Evolutionary conservation across 169 alveolate species (phyloP).

Genomic region (Plasmodium gallinaceum): DNA sequence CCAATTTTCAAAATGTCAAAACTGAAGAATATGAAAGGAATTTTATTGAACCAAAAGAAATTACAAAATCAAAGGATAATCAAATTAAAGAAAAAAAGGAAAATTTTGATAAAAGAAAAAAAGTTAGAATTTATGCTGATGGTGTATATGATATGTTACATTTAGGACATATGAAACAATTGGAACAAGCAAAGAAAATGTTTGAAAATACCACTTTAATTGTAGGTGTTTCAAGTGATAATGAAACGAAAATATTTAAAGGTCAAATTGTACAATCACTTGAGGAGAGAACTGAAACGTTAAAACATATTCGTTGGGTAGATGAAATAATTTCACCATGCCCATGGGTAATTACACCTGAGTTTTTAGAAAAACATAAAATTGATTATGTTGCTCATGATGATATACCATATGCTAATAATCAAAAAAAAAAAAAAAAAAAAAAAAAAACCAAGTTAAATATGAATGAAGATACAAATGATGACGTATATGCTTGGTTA

Average conservation of each 20-base stretch:
- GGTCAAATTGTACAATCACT: constrained; percentile 95
- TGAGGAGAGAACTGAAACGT: constrained; percentile 94
- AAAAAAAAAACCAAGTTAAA: constrained; percentile 37
- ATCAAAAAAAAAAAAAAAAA: constrained; percentile 79
- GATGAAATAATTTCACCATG: constrained; percentile 97
- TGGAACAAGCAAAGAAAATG: constrained; percentile 96
- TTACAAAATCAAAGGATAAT: background rate
- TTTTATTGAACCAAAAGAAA: background rate
- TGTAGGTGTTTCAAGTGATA: constrained; percentile 97
- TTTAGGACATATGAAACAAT: constrained; percentile 96
- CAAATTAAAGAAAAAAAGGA: background rate
- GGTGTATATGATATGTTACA: constrained; percentile 98
- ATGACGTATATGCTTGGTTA: constrained; percentile 91
- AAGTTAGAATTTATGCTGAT: constrained; percentile 83
- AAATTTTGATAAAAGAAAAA: background rate
- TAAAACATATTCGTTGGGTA: constrained; percentile 96
- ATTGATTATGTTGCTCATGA: constrained; percentile 95
- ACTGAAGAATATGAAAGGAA: background rate
- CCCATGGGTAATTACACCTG: constrained; percentile 93
- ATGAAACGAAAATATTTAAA: constrained; percentile 92
- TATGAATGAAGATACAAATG: constrained; percentile 80
- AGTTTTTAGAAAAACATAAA: constrained; percentile 89
- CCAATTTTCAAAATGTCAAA: background rate
- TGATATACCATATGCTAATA: constrained; percentile 91
- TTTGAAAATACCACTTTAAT: constrained; percentile 92